phyloP scores from a whole-genome alignment of 148 eudicot genomes.

The Cornus suecica region DNA sequence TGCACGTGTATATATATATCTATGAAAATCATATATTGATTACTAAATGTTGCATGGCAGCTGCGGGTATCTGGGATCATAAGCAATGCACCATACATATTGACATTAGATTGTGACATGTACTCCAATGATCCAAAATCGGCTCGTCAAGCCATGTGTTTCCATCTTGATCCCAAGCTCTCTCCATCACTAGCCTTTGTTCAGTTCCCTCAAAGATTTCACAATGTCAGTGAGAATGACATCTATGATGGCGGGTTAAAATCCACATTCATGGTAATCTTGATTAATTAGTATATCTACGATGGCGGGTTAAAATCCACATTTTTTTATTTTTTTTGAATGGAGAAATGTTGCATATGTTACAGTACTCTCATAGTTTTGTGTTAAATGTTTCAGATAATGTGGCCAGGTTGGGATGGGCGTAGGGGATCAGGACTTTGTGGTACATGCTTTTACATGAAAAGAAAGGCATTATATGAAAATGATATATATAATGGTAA shows the following conservation, averaged over 20 bases:
- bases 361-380: too few species aligned
- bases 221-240: conserved; percentile 36
- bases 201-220: conserved; percentile 58
- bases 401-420: conserved; percentile 51
- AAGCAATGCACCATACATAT: conserved; percentile 47
- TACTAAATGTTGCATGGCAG: conserved; percentile 27
- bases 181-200: conserved; percentile 45
- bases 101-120: conserved; percentile 68
- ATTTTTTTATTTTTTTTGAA: too few species aligned
- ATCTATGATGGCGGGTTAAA: conserved; percentile 48
- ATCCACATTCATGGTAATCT: not conserved
- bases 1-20: not conserved
- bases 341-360: too few species aligned
- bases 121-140: conserved; percentile 54
- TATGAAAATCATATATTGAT: not conserved
- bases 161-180: conserved; percentile 41
- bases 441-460: too few species aligned
- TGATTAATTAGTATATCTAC: too few species aligned
- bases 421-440: conserved; percentile 37
- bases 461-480: too few species aligned
- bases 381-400: too few species aligned
- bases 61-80: conserved; percentile 61
- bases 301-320: conserved; percentile 32
- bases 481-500: conserved; percentile 56
- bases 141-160: conserved; percentile 52